Evolutionary conservation across 805 yeast genomes (phyloP).

Genomic region (Monosporozyma aerobia): DNA sequence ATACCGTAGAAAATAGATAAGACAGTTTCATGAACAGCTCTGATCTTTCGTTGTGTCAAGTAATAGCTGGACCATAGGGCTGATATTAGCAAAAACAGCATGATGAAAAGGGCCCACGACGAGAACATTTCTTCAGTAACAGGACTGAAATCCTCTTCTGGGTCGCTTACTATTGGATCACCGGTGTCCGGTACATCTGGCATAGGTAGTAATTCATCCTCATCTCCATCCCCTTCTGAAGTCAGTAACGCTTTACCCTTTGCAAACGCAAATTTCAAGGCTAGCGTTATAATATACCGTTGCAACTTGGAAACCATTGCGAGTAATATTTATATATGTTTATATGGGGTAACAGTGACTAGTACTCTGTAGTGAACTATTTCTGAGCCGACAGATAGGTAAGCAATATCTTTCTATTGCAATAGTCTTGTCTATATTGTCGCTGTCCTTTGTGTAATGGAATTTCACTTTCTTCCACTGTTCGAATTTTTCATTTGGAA

Average conservation of each 20-base stretch:
- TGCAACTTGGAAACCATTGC: background rate
- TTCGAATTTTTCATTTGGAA: background rate
- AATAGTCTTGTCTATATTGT: background rate
- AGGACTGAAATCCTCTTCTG: slow-evolving; percentile 63
- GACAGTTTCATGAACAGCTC: slow-evolving; percentile 96
- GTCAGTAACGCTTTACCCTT: background rate
- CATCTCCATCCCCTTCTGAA: slow-evolving; percentile 23
- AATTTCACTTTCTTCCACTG: background rate
- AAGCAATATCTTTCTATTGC: background rate
- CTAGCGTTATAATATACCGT: slow-evolving; percentile 3
- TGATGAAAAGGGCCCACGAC: slow-evolving; percentile 92
- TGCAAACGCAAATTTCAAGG: slow-evolving; percentile 1
- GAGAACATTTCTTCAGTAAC: slow-evolving; percentile 91
- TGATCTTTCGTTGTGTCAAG: slow-evolving; percentile 81
- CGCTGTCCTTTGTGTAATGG: background rate
- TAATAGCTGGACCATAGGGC: slow-evolving; percentile 95
- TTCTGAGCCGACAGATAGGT: background rate
- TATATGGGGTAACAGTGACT: background rate
- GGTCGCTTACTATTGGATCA: slow-evolving; percentile 41
- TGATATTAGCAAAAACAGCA: slow-evolving; percentile 67
- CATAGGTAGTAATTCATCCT: slow-evolving; percentile 33
- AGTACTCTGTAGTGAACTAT: background rate
- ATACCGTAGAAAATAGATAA: slow-evolving; percentile 92
- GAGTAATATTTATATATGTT: no score
- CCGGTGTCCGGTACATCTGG: slow-evolving; percentile 21